Evolutionary conservation across 345 rosid species (phyloP), one percentile per base, ranked within the genome.

Genomic region (Linum trigynum): DNA sequence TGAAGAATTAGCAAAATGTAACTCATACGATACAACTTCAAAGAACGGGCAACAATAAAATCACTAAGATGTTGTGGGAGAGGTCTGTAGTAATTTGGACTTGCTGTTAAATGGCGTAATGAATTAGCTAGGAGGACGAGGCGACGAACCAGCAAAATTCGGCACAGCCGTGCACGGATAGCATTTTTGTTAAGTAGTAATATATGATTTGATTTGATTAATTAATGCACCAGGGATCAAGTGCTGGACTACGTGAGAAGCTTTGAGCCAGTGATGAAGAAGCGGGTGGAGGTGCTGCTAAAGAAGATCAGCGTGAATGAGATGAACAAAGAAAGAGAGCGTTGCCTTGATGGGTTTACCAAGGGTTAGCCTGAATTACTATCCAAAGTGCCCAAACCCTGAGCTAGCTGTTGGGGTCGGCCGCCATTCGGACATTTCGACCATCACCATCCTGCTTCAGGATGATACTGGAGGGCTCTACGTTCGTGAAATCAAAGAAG

Each of bases 361-460:
- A 15, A 42, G 39, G 12, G 38, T 78, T 5, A 42, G 62, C 69
- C 4, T 72, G 1, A 75, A 48, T 35, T 72, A 75, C 63, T 75
- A 72, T 55, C 72, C 79, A 0, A 55, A 5, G 11, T 78, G 76
- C 50, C 75, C 76, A 12, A 67, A 72, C 43, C 76, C 78, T 3
- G 70, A 72, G 12, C 67, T 75, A 17, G 62, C 72, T 0, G 65
- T 58, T 3, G 76, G 74, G 45, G 67, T 66, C n/a, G 63, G 63
- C 9, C 70, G 64, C 41, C 81, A 78, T 64, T 71, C 81, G 0
- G 74, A 74, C 37, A 35, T 77, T 38, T 68, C 81, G 12, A 42
- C 72, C 0, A 57, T 73, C 39, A 73, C 74, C 7, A 8, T 71
- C 39, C 78, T 77, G 32, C 71, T 68, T n/a, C 81, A 71, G 55